Base-by-base conservation (phyloP, 2,329 filamentous ascomycete species). In the Exophiala xenobiotica region DNA sequence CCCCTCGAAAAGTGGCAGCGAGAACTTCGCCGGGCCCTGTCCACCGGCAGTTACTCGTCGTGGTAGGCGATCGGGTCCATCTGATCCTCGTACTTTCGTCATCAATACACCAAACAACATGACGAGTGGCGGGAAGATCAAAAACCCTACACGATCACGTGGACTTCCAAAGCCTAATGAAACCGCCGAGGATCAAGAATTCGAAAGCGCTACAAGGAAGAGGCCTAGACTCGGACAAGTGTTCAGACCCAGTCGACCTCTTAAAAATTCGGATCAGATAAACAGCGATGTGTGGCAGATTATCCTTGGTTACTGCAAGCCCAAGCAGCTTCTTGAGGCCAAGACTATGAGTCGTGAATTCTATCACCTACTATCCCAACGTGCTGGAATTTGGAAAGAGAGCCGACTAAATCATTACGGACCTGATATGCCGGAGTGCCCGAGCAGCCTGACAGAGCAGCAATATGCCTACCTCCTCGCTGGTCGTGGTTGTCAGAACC, bases 401-500 rank as follows among this genome's bases (percentile, higher is more conserved):
- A 58, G 58, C 42, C 51, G 60, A 39, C 42, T 55, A 19, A 48
- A 53, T 31, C 27, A 49, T 38, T 57, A 51, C 29, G 57, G 51
- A 20, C 6, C 26, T 9, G 51, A 52, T 20, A 59, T 57, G 46
- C 57, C 59, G 11, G 53, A 50, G 6, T 60, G 55, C 39, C 60
- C 60, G 6, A 31, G 18, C 6, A 46, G 39, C n/a, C 45, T 62
- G 22, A 58, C 50, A 9, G 60, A 62, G 44, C 49, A 58, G 31
- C 48, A 57, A 43, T 62, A 60, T 41, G 55, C 48, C n/a, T 51
- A 62, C 26, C 53, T 62, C 9, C 39, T 62, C 33, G 51, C 51
- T 35, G 57, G 55, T 24, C 51, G 56, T 26, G 60, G 60, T 18
- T 62, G 60, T 24, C 60, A 61, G 40, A 61, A 51, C 41, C 41